A percentile compares a stretch with the other conserved stretches of the same genome.
phyloP scores from a whole-genome alignment of 225 moss, liverwort and hornwort species.

The Straminergon stramineum region DNA sequence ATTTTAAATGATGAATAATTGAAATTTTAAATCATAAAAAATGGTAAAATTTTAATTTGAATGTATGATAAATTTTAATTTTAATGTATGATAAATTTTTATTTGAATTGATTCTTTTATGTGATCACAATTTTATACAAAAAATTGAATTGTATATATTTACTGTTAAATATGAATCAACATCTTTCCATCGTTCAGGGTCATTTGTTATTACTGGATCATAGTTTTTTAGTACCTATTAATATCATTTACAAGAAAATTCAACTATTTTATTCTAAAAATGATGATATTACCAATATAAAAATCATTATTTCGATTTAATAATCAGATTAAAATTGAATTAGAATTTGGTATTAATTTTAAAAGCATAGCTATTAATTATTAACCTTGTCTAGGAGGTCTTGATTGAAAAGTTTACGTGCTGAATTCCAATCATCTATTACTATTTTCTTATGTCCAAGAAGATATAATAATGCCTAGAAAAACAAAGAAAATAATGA shows the following conservation, averaged over 20 bases:
- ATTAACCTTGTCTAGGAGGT: slow-evolving; percentile 17
- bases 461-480: slow-evolving; percentile 29
- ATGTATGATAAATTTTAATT: too few relatives aligned
- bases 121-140: neutral
- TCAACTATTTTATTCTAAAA: neutral
- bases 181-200: neutral
- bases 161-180: slow-evolving; percentile 21
- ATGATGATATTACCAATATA: rapidly evolving
- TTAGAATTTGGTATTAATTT: rapidly evolving
- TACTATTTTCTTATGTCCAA: slow-evolving; percentile 26
- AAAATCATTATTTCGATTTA: too few relatives aligned
- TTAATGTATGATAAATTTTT: neutral
- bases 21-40: neutral
- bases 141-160: neutral
- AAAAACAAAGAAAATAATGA: too few relatives aligned
- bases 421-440: slow-evolving; percentile 37
- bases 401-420: slow-evolving; percentile 21
- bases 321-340: too few relatives aligned
- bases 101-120: too few relatives aligned
- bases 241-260: neutral
- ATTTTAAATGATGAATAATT: neutral
- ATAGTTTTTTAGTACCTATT: slow-evolving; percentile 24
- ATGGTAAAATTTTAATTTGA: neutral
- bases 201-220: slow-evolving; percentile 13
- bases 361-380: neutral